Evolutionary conservation across 2,329 filamentous ascomycete genomes (phyloP), one percentile per base, ranked within the genome.

Genomic region (Exophiala spinifera): DNA sequence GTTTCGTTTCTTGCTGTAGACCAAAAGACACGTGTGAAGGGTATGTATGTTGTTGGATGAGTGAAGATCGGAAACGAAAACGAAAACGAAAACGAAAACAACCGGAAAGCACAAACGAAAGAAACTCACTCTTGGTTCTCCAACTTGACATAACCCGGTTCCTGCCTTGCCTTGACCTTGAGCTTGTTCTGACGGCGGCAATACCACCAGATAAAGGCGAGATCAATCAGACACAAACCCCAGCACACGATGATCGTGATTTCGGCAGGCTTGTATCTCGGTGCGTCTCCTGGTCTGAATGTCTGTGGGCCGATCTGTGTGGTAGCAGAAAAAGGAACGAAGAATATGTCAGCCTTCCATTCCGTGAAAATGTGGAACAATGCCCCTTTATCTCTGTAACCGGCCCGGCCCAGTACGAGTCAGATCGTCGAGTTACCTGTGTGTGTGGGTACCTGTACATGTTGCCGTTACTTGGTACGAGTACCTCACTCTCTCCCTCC

Each of bases 151-250:
- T 88, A 88, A 1, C 74, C 79, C 0, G 81, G 78, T 47, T 72
- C 70, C 1, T 76, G 76, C 39, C 81, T 69, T 14, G 81, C 63
- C 6, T 64, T 63, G 0, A 75, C 80, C 71, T 87, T 88, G 68
- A 78, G 77, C 57, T 67, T 69, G 61, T 88, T 88, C 70, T 85
- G 76, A 17, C 67, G 66, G 10, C 72, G 70, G 65, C 80, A 87
- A 75, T 81, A 87, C 65, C 74, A 77, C 68, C 81, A 84, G 51
- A 88, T 84, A 62, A 86, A 86, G 0, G 76, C 58, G 53, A 87
- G 63, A 53, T 82, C 77, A 2, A 79, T 51, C 28, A 61, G 42
- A 51, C 77, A 79, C 0, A 82, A 67, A 2, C 70, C 73, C 66
- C 75, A 81, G 65, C 83, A 85, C 6, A 81, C 80, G 11, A 86